A percentile compares a stretch with the other conserved stretches of the same genome.
phyloP scores from a whole-genome alignment of 2,329 filamentous ascomycete genomes.

The Ophiocordyceps australis region DNA sequence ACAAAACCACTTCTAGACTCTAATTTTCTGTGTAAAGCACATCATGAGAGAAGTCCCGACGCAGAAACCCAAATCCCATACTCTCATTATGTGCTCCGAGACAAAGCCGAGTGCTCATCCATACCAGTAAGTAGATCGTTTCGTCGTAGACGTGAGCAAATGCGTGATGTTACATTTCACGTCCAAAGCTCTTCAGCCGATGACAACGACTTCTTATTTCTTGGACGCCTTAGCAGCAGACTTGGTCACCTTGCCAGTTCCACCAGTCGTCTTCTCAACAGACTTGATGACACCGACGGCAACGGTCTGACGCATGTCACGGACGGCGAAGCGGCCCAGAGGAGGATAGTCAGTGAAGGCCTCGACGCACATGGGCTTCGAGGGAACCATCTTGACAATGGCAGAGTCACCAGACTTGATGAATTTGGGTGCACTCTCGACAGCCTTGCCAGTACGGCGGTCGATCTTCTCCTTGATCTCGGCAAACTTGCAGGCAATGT shows the following conservation, averaged over 20 bases:
- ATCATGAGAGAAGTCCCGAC: constrained; percentile 22
- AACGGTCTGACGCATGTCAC: constrained; percentile 89
- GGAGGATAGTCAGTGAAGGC: constrained; percentile 99
- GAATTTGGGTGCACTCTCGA: constrained; percentile 90
- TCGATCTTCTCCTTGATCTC: constrained; percentile 99
- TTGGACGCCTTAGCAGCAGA: constrained; percentile 56
- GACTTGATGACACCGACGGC: constrained; percentile 92
- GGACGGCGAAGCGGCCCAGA: constrained; percentile 99
- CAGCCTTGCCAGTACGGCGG: constrained; percentile 97
- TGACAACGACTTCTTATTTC: constrained; percentile 45
- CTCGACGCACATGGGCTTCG: constrained; percentile 99
- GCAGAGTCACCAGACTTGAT: constrained; percentile 99
- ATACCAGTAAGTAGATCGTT: constrained; percentile 21
- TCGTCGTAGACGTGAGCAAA: constrained; percentile 26
- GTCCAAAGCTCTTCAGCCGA: too few relatives aligned
- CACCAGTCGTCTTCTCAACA: constrained; percentile 45
- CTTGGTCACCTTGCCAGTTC: constrained; percentile 50
- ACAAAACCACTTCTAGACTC: constrained; percentile 26
- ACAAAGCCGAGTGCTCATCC: constrained; percentile 23
- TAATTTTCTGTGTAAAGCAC: constrained; percentile 28
- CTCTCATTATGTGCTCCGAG: constrained; percentile 24
- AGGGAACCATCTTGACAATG: constrained; percentile 99
- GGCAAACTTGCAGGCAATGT: constrained; percentile 99
- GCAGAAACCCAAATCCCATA: constrained; percentile 18
- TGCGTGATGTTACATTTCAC: too few relatives aligned